Evolutionary conservation across 345 rosid species (phyloP), one percentile per base, ranked within the genome.

Genomic region (Acer yangbiense): DNA sequence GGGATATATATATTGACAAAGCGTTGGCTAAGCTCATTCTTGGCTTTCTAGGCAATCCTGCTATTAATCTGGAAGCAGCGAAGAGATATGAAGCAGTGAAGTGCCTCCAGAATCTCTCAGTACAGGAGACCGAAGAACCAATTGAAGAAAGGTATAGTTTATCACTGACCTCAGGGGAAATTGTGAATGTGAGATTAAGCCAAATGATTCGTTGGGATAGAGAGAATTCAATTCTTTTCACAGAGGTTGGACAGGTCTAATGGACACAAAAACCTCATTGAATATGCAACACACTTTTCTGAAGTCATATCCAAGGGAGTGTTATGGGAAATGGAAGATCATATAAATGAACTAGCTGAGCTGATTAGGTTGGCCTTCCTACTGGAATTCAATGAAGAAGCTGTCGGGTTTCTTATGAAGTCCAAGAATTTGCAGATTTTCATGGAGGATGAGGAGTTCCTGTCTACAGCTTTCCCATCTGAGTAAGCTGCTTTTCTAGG

Each of bases 301-400:
- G 81, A 88, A 68, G 89, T 77, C 65, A 83, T 89, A 57, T 81
- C 92, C 2, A 77, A 85, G 65, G 95, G 92, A 60, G 80, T 89
- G 23, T 68, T 91, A 43, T 86, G 93, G 88, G 84, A 83, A 10
- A 85, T 82, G 27, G 90, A 89, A 76, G 90, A 88, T 78, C 82
- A 75, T 7, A 78, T 86, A 46, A 71, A 43, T 64, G 79, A 84
- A 72, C 79, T 90, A 0, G 61, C 92, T 1, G 91, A 86, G 84
- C 84, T 91, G 41, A 83, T 93, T 68, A 90, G 84, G 83, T 68
- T 88, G 87, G 94, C 85, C 43, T 87, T 80, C 79, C 48, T 89
- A 71, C 44, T 91, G 58, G 87, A 85, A 23, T 88, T 89, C 57
- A 79, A 85, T 61, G 89, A 82, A 70, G 86, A 76, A 17, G 92